Base-by-base conservation (phyloP, 371 early-diverging fungal species). In the Mortierella sp. region DNA sequence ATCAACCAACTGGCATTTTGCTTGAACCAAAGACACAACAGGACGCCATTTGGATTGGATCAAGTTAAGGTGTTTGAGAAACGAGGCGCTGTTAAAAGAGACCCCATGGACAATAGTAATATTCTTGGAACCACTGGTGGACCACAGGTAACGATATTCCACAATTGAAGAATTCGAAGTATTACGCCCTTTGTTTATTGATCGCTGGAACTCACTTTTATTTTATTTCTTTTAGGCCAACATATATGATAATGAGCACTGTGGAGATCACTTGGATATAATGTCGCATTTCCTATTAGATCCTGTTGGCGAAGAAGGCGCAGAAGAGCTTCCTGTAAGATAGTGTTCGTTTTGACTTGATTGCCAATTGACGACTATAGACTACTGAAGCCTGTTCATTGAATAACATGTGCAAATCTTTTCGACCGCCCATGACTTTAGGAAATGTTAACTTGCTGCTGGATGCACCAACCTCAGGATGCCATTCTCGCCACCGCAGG, bases 181-280 rank as follows among this genome's bases (percentile, higher is more conserved):
- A 36, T 36, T 36, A 5, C 1, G 36, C 36, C 36, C 6, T 36
- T 6, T 36, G 36, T 33, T 15, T 55, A 43, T 41, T 36, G 61
- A 36, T 16, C 16, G 47, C 7, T 52, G 11, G 32, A 22, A 24
- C 58, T 41, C 63, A 53, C 36, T 36, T 36, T 36, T 5, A 5
- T 36, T 13, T 36, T 36, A 36, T 36, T 36, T 50, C 63, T 36
- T 36, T 50, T 66, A 96, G 92, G 89, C 94, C 28, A 95, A 92
- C 67, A 86, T 96, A 8, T 96, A 94, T 70, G 96, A 96, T 78
- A 96, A 96, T 83, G 96, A 95, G 82, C 95, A 96, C 75, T 94
- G 94, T 67, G 96, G 96, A 15, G 95, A 96, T 68, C 96, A 96
- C 69, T 84, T 96, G 76, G 96, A 96, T 79, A 93, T 96, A 70